These are phyloP conservation scores for Penicillium sp. DNA, from an alignment of 2,329 filamentous ascomycete species.

Conservation along the genomic window DNA sequence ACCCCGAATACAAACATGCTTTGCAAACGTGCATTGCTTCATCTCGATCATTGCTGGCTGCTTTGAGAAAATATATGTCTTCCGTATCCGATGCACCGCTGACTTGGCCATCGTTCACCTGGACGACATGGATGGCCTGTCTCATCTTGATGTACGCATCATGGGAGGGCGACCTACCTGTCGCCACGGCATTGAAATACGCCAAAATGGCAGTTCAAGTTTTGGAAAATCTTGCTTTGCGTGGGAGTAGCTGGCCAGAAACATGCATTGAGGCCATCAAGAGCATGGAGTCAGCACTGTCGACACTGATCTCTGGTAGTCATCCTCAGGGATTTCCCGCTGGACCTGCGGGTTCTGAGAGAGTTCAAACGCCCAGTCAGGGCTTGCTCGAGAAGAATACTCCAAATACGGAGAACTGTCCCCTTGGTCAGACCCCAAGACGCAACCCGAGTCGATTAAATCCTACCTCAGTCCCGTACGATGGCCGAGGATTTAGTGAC, in stretches of 20 bases:
- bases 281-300: slow-evolving; percentile 35
- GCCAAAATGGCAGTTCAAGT: slow-evolving; percentile 33
- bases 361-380: not conserved
- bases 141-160: slow-evolving; percentile 56
- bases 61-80: slow-evolving; percentile 36
- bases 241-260: slow-evolving; percentile 41
- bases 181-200: slow-evolving; percentile 44
- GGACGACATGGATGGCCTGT: slow-evolving; percentile 57
- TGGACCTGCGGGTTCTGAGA: not conserved
- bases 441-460: not conserved
- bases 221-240: slow-evolving; percentile 34
- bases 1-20: slow-evolving; percentile 50
- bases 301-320: not conserved
- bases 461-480: not conserved
- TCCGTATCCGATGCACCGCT: slow-evolving; percentile 32
- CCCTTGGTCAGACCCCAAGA: not conserved
- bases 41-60: slow-evolving; percentile 50
- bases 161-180: slow-evolving; percentile 47
- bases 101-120: slow-evolving; percentile 56
- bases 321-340: not conserved
- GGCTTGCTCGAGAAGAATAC: not conserved
- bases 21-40: slow-evolving; percentile 56
- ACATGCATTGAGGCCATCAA: slow-evolving; percentile 43
- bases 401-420: not conserved
- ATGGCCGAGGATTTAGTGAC: not conserved